A percentile compares a stretch with the other conserved stretches of the same genome.
Conservation (phyloP, 768 basidiomycete genomes). For the Favolaschia claudopus region DNA sequence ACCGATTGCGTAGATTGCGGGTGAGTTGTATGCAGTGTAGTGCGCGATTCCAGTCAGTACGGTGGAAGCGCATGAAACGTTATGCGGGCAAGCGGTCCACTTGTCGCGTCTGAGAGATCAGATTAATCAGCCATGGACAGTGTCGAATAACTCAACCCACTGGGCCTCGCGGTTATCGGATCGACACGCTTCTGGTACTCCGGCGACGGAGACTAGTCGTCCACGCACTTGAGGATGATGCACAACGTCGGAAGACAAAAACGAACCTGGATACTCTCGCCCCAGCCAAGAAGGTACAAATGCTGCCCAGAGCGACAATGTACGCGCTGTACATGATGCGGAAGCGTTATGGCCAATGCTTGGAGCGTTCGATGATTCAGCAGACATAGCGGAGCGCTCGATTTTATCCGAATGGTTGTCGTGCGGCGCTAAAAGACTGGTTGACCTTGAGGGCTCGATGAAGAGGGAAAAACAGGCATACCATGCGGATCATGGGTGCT, state of each 20-base stretch:
- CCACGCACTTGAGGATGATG: slow-evolving; percentile 99
- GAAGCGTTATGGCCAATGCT: too few relatives aligned
- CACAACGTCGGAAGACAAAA: slow-evolving; percentile 97
- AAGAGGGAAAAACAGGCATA: too few relatives aligned
- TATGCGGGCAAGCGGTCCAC: slow-evolving; percentile 91
- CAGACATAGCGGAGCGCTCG: too few relatives aligned
- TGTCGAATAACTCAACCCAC: not conserved
- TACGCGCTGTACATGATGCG: too few relatives aligned
- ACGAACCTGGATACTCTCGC: slow-evolving; percentile 96
- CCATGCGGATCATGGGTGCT: too few relatives aligned
- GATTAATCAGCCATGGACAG: not conserved
- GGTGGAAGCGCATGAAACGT: slow-evolving; percentile 96
- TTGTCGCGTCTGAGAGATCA: slow-evolving; percentile 71
- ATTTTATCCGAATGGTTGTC: too few relatives aligned
- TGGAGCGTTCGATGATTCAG: too few relatives aligned
- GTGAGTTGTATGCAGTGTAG: slow-evolving; percentile 95
- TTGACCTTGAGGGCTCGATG: too few relatives aligned
- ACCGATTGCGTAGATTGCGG: slow-evolving; percentile 74
- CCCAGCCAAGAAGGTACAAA: slow-evolving; percentile 95
- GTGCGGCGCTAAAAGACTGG: too few relatives aligned
- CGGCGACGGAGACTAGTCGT: slow-evolving; percentile 97
- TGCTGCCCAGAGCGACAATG: too few relatives aligned
- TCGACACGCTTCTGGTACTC: slow-evolving; percentile 95
- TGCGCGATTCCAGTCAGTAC: slow-evolving; percentile 94
- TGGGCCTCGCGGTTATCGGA: slow-evolving; percentile 90